Evolutionary conservation across 2,329 filamentous ascomycete genomes (phyloP), one percentile per base, ranked within the genome.

Genomic region (Eutypella sp.): DNA sequence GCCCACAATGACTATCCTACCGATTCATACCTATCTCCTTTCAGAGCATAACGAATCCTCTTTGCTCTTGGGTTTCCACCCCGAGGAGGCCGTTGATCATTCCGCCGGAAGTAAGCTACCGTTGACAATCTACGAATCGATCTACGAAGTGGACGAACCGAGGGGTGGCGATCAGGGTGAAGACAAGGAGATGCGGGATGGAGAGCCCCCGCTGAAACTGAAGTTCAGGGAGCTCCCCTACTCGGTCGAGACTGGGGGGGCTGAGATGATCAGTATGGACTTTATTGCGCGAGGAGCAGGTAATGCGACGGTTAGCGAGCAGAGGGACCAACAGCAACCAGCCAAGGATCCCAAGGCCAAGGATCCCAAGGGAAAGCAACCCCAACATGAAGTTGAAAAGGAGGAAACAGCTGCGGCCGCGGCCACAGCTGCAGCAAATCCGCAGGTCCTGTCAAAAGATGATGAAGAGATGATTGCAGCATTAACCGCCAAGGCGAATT

Each of bases 231-330:
- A 95, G 61, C 69, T 97, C 9, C 81, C 85, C 2, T 97, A 93
- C 65, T 85, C 85, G 0, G 84, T 97, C 2, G 93, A 97, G 69
- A 96, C 91, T 0, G 89, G 89, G 9, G 91, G 97, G 65, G 91
- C 91, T 1, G 93, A 99, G 67, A 96, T 96, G 90, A 97, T 99
- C 54, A 87, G 88, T 56, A 88, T 99, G 59, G 90, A 96, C 66
- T 95, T 91, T 54, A 86, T 99, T 18, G 91, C 92, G 1, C 84
- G 85, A 43, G 89, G 87, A 33, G 87, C 87, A 40, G 88, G 87
- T 40, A 92, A 88, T 59, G 91, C 90, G 20, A 83, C 86, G 10
- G 81, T 81, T 25, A 71, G 81, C 16, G 55, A 59, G 44, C 51
- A 50, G 4, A 57, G 55, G 36, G 62, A 64, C 45, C 58, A 62